Percentiles rank a stretch among this genome's conserved stretches.
Conservation (phyloP, 345 rosid species). For the Citrus mangshanensis region DNA sequence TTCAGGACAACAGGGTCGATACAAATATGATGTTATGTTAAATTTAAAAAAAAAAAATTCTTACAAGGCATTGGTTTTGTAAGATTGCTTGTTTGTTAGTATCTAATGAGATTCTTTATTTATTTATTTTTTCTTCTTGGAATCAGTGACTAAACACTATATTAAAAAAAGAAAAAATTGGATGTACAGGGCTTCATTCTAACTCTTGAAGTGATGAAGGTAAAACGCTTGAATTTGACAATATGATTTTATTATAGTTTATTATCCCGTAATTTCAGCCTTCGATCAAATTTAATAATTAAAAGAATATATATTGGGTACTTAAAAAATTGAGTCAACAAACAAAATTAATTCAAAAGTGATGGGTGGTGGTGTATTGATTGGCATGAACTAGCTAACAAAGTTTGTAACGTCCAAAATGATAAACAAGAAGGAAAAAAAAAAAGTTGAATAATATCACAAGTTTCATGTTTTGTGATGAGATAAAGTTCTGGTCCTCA, state of each 20-base stretch:
- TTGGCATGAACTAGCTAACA: not conserved
- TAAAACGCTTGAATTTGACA: no score
- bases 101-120: not conserved
- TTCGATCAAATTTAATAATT: not conserved
- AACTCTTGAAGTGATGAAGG: no score
- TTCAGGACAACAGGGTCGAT: no score
- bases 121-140: not conserved
- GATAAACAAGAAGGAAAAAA: not conserved
- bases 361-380: not conserved
- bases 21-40: no score
- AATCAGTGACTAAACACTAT: not conserved
- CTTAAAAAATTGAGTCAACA: not conserved
- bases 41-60: no score
- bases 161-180: no score
- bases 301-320: not conserved
- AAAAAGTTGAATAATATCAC: not conserved
- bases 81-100: no score
- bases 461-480: conserved; percentile 1
- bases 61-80: no score
- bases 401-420: not conserved
- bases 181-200: no score
- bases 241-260: no score
- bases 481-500: conserved; percentile 1
- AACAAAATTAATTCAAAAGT: not conserved
- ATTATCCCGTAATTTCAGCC: no score